Evolutionary conservation across 352 stramenopile genomes (phyloP).

Genomic region (Phytophthora tentaculata): DNA sequence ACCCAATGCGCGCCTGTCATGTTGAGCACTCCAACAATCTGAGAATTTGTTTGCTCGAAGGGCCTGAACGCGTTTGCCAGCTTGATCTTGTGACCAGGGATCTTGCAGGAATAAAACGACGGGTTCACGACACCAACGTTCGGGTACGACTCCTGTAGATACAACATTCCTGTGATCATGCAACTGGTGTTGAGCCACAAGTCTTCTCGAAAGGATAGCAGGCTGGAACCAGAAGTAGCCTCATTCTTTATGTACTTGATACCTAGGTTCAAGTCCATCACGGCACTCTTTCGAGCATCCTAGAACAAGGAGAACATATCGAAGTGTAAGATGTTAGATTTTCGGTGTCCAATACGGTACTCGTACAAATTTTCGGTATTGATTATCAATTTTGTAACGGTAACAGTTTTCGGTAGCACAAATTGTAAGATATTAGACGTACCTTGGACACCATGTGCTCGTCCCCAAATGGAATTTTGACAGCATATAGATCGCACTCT

Average conservation of each 20-base stretch:
- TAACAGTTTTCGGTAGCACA: not conserved
- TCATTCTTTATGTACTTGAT: not conserved
- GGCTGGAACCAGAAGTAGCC: not conserved
- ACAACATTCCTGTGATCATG: not conserved
- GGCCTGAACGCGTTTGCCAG: not conserved
- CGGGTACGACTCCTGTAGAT: not conserved
- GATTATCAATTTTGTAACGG: too few species aligned
- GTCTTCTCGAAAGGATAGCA: not conserved
- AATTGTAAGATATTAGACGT: not conserved
- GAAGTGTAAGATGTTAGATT: not conserved
- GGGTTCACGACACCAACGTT: not conserved
- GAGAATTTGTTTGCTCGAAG: not conserved
- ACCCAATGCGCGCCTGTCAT: not conserved
- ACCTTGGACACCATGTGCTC: not conserved
- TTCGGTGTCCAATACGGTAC: not conserved
- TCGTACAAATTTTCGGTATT: not conserved
- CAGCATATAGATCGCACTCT: too few species aligned
- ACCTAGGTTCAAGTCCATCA: not conserved
- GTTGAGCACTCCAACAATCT: not conserved
- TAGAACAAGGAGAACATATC: not conserved
- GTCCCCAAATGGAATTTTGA: not conserved
- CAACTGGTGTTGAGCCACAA: not conserved
- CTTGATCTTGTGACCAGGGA: not conserved
- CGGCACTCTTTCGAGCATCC: not conserved
- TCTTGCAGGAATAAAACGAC: not conserved